Base-by-base conservation (phyloP, 495 filamentous ascomycete species). In the Penicillium robsamsonii region DNA sequence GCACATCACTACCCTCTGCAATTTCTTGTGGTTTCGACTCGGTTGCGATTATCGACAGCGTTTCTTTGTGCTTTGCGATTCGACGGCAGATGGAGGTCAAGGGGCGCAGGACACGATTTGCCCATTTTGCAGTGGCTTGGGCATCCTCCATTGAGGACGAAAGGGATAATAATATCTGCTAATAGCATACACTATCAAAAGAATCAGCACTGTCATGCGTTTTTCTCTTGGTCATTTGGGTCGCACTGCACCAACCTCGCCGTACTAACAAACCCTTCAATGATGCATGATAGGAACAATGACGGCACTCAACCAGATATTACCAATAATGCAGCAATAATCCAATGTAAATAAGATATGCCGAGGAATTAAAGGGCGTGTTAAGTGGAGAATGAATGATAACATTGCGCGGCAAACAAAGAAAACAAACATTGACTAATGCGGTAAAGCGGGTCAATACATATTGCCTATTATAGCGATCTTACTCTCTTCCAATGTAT, bases 101-200 rank as follows among this genome's bases (percentile, higher is more conserved):
- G 31, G 76, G 76, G 61, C 76, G 76, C 53, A 79, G 62, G 61
- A 79, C 72, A 63, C 76, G 76, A 53, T 76, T 76, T 55, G 74
- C 76, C 76, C 76, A 79, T 70, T 68, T 72, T 45, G 76, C 74
- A 15, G 74, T 79, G 37, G 72, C 59, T 62, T 65, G 70, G 20
- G 75, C 55, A 50, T 79, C 75, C 40, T 74, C 73, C 76, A 79
- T 78, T 37, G 24, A 22, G 29, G n/a, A 5, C 15, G 37, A 24
- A 15, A 20, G 11, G 24, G 5, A 49, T 56, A 62, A 53, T 12
- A 7, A 43, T 59, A 55, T 53, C 18, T 25, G 7, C 2, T 38
- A 33, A 55, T 49, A 20, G 20, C 17, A 56, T 66, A 43, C n/a
- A n/a, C 55, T 62, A 31, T 13, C 10, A 5, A 44, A 41, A 12